Evolutionary conservation across 441 rosid species (phyloP), one percentile per base, ranked within the genome.

Genomic region (Capsella rubella): DNA sequence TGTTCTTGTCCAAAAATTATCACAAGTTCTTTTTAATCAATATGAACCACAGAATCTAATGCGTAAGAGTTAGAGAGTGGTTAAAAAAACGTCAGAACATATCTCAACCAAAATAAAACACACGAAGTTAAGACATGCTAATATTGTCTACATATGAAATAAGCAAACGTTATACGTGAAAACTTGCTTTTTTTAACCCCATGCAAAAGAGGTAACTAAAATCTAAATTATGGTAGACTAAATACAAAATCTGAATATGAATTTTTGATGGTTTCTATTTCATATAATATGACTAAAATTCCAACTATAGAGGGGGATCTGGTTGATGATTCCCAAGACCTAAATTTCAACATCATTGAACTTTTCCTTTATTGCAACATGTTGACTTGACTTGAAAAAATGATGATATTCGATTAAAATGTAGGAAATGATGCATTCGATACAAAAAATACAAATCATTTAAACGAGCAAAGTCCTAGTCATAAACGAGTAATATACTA

Each of bases 311-410:
- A 47, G 9, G 21, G n/a, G 37, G 25, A 21, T 50, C 13, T 27
- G 14, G 60, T 47, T 39, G 32, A 61, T 39, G 32, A 61, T 60
- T 50, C 21, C 8, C 31, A 71, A 18, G 2, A 35, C 54, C 46
- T 40, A 14, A 43, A 54, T 54, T 54, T 53, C 64, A 64, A 64
- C 49, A 72, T 1, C 4, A 25, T 45, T 15, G 46, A 71, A 71
- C 34, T 47, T 61, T 56, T 42, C 46, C 16, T 14, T 52, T 37
- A 32, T 52, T 14, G 12, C 61, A 53, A n/a, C 69, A 72, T 63
- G 49, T 55, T 72, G 37, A 43, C 67, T 43, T 62, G 55, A 72
- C 69, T 53, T 31, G 69, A 72, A 21, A 21, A 21, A 21, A 42
- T 72, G 46, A 62, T 21, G 14, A 14, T 54, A 53, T 6, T 43